Evolutionary conservation across 2,329 filamentous ascomycete species (phyloP).

Genomic region (Hortaea werneckii): DNA sequence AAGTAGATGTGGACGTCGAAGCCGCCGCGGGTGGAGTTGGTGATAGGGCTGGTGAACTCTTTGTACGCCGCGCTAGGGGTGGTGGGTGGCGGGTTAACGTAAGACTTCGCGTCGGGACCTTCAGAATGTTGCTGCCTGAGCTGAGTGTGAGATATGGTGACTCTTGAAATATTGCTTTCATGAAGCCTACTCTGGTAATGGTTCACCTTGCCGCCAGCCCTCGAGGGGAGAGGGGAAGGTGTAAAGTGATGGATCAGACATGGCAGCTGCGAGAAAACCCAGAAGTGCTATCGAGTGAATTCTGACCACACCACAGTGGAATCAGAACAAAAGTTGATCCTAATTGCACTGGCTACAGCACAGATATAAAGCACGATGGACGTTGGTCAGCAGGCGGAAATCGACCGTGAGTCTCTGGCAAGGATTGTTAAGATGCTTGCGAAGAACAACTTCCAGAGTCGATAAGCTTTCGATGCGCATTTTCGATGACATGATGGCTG

Average conservation of each 20-base stretch:
- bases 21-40: conserved; percentile 55
- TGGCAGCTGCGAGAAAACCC: conserved; percentile 10
- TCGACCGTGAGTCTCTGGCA: too few relatives aligned
- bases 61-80: conserved; percentile 58
- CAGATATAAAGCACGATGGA: too few relatives aligned
- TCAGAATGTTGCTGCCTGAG: conserved; percentile 20
- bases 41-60: conserved; percentile 57
- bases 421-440: too few relatives aligned
- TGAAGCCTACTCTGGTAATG: conserved; percentile 31
- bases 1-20: conserved; percentile 89
- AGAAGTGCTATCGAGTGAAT: too few relatives aligned
- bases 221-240: conserved; percentile 46
- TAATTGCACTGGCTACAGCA: too few relatives aligned
- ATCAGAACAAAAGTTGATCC: too few relatives aligned
- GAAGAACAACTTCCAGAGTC: too few relatives aligned
- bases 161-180: not conserved
- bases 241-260: conserved; percentile 43
- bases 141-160: not conserved
- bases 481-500: too few relatives aligned
- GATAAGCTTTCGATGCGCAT: too few relatives aligned
- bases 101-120: conserved; percentile 66
- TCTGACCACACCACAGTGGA: too few relatives aligned
- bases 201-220: conserved; percentile 40
- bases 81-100: conserved; percentile 54
- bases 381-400: too few relatives aligned